Percentiles rank a stretch among this genome's conserved stretches.
Evolutionary conservation across 768 basidiomycete genomes (phyloP).

Genomic region (Mycena pura): DNA sequence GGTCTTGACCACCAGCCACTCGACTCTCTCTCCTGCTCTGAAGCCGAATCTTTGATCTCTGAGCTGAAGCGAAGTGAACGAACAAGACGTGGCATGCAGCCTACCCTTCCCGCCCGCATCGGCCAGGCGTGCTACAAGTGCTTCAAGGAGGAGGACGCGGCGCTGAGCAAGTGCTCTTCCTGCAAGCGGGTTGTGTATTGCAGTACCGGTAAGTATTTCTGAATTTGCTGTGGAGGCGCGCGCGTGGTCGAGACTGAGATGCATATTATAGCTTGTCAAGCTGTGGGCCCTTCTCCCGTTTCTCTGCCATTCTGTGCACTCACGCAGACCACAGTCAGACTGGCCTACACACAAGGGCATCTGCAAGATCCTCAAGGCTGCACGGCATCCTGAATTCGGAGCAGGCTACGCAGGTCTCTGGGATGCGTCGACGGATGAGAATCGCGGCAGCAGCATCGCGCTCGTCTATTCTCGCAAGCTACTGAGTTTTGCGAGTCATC

Average conservation of each 20-base stretch:
- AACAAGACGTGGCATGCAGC: no score
- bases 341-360: slow-evolving; percentile 11
- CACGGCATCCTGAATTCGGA: slow-evolving; percentile 2
- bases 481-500: neutral
- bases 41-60: no score
- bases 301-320: neutral
- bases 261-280: neutral
- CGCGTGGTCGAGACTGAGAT: neutral
- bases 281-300: neutral
- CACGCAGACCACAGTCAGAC: neutral
- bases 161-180: slow-evolving; percentile 3
- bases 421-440: neutral
- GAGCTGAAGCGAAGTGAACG: no score
- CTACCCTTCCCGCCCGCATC: neutral
- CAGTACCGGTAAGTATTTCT: neutral
- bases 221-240: no score
- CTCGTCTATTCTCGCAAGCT: neutral
- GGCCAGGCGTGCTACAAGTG: slow-evolving; percentile 16
- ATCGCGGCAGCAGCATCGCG: neutral
- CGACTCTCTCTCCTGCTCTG: no score
- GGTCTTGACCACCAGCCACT: no score
- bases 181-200: slow-evolving; percentile 11
- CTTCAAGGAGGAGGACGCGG: slow-evolving; percentile 9
- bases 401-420: neutral
- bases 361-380: slow-evolving; percentile 4